phyloP scores from a whole-genome alignment of 495 filamentous ascomycete species.

The Xylaria flabelliformis region DNA sequence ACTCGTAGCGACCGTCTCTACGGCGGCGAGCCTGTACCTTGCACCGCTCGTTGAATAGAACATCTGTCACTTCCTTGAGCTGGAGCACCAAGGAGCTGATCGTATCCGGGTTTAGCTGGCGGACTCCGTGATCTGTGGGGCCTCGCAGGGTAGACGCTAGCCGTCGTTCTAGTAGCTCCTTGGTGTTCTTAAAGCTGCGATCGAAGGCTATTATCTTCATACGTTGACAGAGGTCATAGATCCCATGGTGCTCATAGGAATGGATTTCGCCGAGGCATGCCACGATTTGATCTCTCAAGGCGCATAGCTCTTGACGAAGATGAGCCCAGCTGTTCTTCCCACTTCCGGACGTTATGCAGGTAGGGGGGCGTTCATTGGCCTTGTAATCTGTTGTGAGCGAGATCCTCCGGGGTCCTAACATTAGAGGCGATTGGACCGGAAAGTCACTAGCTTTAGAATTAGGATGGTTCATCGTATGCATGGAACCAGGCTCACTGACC shows the following conservation, averaged over 20 bases:
- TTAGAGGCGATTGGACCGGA: constrained; percentile 21
- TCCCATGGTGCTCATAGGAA: background rate
- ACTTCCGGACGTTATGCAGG: background rate
- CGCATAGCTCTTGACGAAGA: constrained; percentile 30
- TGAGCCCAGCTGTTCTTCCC: constrained; percentile 10
- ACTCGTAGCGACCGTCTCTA: background rate
- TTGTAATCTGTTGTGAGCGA: background rate
- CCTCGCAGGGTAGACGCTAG: constrained; percentile 28
- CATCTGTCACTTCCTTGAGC: constrained; percentile 25
- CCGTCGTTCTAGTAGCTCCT: constrained; percentile 8
- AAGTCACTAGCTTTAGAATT: constrained; percentile 29
- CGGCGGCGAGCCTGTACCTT: background rate
- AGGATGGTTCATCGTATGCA: background rate
- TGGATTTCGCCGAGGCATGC: constrained; percentile 16
- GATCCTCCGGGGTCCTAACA: constrained; percentile 2
- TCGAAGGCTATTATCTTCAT: background rate
- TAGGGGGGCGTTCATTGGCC: background rate
- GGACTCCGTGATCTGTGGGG: constrained; percentile 29
- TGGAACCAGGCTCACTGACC: constrained; percentile 18
- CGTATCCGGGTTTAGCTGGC: constrained; percentile 27
- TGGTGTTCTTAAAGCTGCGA: constrained; percentile 2
- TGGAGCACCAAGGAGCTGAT: constrained; percentile 28
- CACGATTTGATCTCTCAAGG: constrained; percentile 31
- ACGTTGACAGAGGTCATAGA: background rate
- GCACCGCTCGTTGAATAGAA: background rate